Conservation (phyloP, 1,139 yeast species). For the Saccharomycopsis phalli region DNA sequence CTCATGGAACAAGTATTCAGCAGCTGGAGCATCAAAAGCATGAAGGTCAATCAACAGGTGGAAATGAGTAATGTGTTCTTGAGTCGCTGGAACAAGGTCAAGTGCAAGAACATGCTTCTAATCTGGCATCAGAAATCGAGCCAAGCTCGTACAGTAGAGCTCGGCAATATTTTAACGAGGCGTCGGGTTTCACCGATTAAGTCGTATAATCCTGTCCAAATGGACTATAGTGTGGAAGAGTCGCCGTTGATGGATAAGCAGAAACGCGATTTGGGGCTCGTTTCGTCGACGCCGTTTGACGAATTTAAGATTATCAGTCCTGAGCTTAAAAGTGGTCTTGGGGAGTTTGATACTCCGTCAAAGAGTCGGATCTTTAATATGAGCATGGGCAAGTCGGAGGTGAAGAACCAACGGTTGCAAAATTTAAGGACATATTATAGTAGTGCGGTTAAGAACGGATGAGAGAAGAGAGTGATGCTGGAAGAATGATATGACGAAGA, state of each 20-base stretch:
- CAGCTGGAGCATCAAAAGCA: constrained; percentile 14
- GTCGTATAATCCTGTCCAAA: constrained; percentile 13
- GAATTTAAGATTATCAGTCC: constrained; percentile 5
- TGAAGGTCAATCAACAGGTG: constrained; percentile 15
- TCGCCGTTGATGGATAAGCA: constrained; percentile 18
- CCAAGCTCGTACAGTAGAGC: not conserved
- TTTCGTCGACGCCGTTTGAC: constrained; percentile 13
- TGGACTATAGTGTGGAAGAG: not conserved
- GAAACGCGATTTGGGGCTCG: constrained; percentile 7
- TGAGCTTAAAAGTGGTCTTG: not conserved
- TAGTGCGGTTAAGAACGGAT: constrained; percentile 1
- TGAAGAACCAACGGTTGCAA: constrained; percentile 13
- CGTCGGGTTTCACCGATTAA: constrained; percentile 15
- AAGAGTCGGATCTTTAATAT: constrained; percentile 13
- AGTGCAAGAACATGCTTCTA: constrained; percentile 9
- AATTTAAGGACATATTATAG: constrained; percentile 15
- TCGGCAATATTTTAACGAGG: not conserved
- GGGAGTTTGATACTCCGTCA: constrained; percentile 7
- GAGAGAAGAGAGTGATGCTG: too few relatives aligned
- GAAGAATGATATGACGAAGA: too few relatives aligned
- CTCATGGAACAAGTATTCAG: constrained; percentile 2
- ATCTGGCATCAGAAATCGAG: constrained; percentile 13
- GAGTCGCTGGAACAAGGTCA: constrained; percentile 11
- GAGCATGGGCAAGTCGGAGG: constrained; percentile 7
- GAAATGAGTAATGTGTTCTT: constrained; percentile 7